Percentiles rank a stretch among this genome's conserved stretches.
phyloP scores from a whole-genome alignment of 1,139 yeast genomes.

The Pichia sp. region DNA sequence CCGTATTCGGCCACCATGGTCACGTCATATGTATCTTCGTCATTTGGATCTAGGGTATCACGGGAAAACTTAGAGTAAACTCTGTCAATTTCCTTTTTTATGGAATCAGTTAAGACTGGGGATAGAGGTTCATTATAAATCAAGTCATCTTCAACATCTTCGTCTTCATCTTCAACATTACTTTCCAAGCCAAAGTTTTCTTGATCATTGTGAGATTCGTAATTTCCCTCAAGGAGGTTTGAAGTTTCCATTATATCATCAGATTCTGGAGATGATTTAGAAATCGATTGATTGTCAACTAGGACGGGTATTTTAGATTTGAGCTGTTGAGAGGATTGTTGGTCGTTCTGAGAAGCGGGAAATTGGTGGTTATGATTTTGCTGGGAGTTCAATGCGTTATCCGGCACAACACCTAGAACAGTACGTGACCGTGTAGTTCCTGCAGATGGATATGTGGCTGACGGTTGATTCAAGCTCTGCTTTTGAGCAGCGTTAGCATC shows the following conservation, averaged over 20 bases:
- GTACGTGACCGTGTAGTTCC: constrained; percentile 18
- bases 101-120: constrained; percentile 47
- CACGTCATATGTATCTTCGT: constrained; percentile 87
- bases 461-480: neutral
- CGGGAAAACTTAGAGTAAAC: constrained; percentile 50
- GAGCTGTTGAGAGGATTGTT: constrained; percentile 6
- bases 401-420: constrained; percentile 30
- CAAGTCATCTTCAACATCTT: constrained; percentile 23
- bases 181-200: constrained; percentile 10
- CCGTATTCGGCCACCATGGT: constrained; percentile 95
- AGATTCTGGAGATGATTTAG: constrained; percentile 1
- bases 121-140: constrained; percentile 36
- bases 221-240: neutral
- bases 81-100: constrained; percentile 45
- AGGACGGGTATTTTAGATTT: constrained; percentile 22
- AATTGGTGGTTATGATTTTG: neutral
- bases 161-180: constrained; percentile 3
- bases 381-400: constrained; percentile 24
- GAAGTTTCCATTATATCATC: constrained; percentile 9
- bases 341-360: constrained; percentile 2
- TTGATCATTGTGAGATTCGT: constrained; percentile 2
- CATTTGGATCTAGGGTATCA: constrained; percentile 62
- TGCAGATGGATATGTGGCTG: neutral
- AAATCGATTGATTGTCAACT: constrained; percentile 11
- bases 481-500: neutral